Conservation (phyloP, 23 red algal species). For the Agarophyton chilense region DNA sequence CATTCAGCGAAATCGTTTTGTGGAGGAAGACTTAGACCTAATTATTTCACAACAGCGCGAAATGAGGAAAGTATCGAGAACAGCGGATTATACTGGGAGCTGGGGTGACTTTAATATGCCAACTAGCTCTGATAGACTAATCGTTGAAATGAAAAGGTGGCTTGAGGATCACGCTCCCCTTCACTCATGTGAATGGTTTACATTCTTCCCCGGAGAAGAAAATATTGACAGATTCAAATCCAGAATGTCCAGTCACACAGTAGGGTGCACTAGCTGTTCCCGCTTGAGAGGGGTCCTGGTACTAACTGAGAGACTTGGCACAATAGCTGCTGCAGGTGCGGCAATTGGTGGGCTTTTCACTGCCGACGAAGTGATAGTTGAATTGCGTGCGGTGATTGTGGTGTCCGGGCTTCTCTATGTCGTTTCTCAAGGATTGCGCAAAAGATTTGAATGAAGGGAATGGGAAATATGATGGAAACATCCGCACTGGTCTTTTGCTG, state of each 20-base stretch:
- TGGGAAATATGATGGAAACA: no score
- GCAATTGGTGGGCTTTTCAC: neutral
- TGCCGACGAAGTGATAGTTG: neutral
- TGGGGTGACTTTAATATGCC: conserved; percentile 54
- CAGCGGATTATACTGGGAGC: neutral
- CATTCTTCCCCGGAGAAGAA: neutral
- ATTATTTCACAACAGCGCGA: conserved; percentile 37
- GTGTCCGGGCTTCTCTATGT: neutral
- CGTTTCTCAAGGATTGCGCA: neutral
- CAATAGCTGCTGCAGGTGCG: neutral
- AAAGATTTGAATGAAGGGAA: neutral
- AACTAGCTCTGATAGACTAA: conserved; percentile 33
- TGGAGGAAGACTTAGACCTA: conserved; percentile 44
- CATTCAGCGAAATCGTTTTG: conserved; percentile 42
- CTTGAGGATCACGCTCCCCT: conserved; percentile 30
- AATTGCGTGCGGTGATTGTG: neutral
- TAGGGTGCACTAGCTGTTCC: neutral
- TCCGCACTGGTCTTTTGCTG: no score
- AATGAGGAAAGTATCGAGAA: conserved; percentile 2
- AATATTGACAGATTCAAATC: neutral
- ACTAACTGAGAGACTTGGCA: neutral
- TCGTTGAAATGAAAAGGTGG: conserved; percentile 53
- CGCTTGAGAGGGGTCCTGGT: neutral
- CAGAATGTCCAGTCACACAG: neutral
- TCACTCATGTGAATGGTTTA: neutral